Base-by-base conservation (phyloP, 2,329 filamentous ascomycete genomes). In the Penicillium glabrum region DNA sequence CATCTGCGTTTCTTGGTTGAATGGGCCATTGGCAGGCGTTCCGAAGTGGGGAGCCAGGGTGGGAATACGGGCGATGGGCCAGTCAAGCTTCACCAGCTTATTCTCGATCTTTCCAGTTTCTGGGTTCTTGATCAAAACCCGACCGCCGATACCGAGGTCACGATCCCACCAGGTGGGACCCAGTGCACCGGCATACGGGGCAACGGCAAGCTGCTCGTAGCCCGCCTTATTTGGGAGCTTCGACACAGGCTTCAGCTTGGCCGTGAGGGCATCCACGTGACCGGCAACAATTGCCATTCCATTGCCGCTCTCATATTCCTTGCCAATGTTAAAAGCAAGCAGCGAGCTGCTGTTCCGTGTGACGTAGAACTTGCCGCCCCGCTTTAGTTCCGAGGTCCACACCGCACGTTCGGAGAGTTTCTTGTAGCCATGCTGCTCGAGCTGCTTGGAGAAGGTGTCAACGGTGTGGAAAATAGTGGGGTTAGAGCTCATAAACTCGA, bases 131-230 rank as follows among this genome's bases (percentile, higher is more conserved):
- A 98, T 87, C 48, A 98, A 81, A 4, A 98, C 93, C 45, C 92
- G 83, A 39, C 95, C 95, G 62, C 92, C 95, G 66, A 98, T 89
- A 63, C 90, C 88, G 51, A 99, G 83, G 74, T 99, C 95, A 37
- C 95, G 86, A 74, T 98, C 95, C 93, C 93, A 98, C 95, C 95
- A 98, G 1, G 95, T 98, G 61, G 82, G 81, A 71, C 93, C 95
- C 60, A 98, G 78, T 1, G 82, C 92, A 50, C 95, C 93, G 10
- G 92, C 93, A 72, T 98, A 99, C 0, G 90, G 95, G 2, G 95
- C 93, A 52, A 98, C 91, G 24, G 91, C 93, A 7, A 98, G 83
- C 78, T 98, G 91, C 27, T 91, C 75, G 70, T 91, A 99, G 53
- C 95, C 93, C 31, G 90, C 89, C 72, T 89, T 91, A 66, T 82